Conservation (phyloP, 805 yeast species). For the Candida easanensis region DNA sequence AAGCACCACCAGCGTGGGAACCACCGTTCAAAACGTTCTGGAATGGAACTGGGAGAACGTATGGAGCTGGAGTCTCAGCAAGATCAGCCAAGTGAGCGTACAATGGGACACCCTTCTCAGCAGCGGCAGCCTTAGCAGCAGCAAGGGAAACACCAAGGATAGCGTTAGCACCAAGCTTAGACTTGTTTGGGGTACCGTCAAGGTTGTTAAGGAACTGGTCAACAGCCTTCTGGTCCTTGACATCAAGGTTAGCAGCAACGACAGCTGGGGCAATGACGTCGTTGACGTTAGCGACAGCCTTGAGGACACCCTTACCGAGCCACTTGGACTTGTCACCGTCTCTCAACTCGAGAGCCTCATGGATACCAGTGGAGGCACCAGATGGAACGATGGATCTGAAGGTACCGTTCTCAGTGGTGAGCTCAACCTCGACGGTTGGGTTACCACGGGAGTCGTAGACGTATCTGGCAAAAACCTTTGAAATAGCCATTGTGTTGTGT, state of each 20-base stretch:
- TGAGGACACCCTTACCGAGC: slow-evolving; percentile 98
- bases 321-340: slow-evolving; percentile 97
- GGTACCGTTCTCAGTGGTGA: slow-evolving; percentile 86
- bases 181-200: slow-evolving; percentile 97
- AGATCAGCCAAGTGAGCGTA: slow-evolving; percentile 87
- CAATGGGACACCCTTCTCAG: slow-evolving; percentile 89
- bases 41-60: slow-evolving; percentile 98
- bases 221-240: slow-evolving; percentile 79
- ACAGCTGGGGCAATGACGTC: slow-evolving; percentile 93
- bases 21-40: slow-evolving; percentile 99
- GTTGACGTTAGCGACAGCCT: slow-evolving; percentile 97
- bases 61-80: slow-evolving; percentile 71
- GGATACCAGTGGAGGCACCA: slow-evolving; percentile 99
- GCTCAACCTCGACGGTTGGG: slow-evolving; percentile 99
- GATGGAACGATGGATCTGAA: slow-evolving; percentile 99
- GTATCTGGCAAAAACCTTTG: slow-evolving; percentile 89
- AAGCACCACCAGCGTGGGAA: slow-evolving; percentile 99
- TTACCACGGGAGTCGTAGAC: slow-evolving; percentile 99
- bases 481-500: slow-evolving; percentile 61
- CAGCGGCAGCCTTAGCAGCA: slow-evolving; percentile 97
- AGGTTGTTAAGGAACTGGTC: slow-evolving; percentile 83
- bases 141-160: slow-evolving; percentile 97
- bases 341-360: slow-evolving; percentile 98
- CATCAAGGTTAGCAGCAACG: slow-evolving; percentile 74
- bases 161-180: slow-evolving; percentile 98